Evolutionary conservation across 495 filamentous ascomycete genomes (phyloP), one percentile per base, ranked within the genome.

Genomic region (Xanthoparmelia taractica): DNA sequence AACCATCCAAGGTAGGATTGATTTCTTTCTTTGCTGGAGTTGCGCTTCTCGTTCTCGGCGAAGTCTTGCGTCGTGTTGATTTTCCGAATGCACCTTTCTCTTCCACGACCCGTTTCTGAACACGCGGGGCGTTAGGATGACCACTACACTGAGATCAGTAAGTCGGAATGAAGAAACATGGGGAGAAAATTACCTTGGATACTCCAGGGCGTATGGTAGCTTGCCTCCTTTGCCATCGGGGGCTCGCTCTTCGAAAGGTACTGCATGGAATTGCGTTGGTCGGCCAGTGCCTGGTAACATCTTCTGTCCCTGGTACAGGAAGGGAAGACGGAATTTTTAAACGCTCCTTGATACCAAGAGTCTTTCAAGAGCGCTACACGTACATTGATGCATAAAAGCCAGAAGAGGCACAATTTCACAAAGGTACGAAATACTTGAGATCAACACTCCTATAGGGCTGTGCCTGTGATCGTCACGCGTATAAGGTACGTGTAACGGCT

Each of bases 31-130:
- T 81, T 15, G 81, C 80, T 15, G 84, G 80, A 20, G 84, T 85
- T 23, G 80, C 80, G 25, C 83, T 85, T 29, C 81, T 75, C n/a
- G 81, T 75, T 70, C 79, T 71, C 61, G 80, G 70, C 62, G 76
- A 70, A 65, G 79, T 72, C 69, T 80, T 78, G 72, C 80, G 77
- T 48, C 78, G 74, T 59, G 77, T 82, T 41, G 78, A 73, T 66
- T 79, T 73, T 62, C 85, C 85, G 69, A 88, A 88, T 10, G 85
- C 82, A 15, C 85, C 85, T 65, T 76, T 80, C 73, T 87, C 85
- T 72, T 83, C 81, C 61, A 69, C 61, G 56, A 60, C 18, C 48
- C 56, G 47, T 54, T 65, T 63, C 40, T 61, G 67, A 43, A 48
- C 56, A 38, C 48, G 50, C 41, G 29, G 15, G 29, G 62, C 61